Conservation (phyloP, 495 filamentous ascomycete species). For the Xylaria curta region DNA sequence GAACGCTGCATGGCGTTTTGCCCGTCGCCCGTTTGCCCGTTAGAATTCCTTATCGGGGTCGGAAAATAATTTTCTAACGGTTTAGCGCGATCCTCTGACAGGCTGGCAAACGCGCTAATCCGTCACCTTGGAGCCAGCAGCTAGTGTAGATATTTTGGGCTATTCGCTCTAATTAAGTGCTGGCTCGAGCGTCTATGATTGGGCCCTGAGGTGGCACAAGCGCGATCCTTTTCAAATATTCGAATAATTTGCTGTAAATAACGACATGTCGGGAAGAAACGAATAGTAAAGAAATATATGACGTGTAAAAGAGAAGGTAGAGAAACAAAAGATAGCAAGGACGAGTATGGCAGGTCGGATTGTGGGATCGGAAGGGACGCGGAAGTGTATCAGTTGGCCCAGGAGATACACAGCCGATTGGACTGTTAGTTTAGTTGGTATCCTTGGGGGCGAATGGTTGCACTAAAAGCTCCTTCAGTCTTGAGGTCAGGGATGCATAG, state of each 20-base stretch:
- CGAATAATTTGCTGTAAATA: background rate
- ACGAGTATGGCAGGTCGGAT: background rate
- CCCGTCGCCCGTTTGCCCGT: background rate
- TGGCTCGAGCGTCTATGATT: slow-evolving; percentile 9
- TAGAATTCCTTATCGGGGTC: slow-evolving; percentile 15
- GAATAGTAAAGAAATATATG: background rate
- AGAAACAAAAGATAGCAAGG: background rate
- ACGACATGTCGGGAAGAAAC: background rate
- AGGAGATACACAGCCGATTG: slow-evolving; percentile 6
- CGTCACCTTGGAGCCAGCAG: slow-evolving; percentile 2
- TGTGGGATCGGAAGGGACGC: background rate
- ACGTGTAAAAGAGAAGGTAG: background rate
- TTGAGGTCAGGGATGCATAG: background rate
- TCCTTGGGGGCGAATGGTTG: background rate
- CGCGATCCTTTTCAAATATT: background rate
- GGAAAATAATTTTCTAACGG: slow-evolving; percentile 14
- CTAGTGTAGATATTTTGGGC: slow-evolving; percentile 4
- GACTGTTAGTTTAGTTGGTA: background rate
- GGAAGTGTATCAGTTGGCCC: slow-evolving; percentile 16
- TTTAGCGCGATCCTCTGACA: slow-evolving; percentile 24
- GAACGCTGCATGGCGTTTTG: slow-evolving; percentile 49
- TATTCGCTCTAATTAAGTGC: background rate
- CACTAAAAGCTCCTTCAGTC: slow-evolving; percentile 1
- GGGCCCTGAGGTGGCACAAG: background rate
- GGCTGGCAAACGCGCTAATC: slow-evolving; percentile 14